phyloP scores from a whole-genome alignment of 2,329 filamentous ascomycete species.

The Fusarium falciforme region DNA sequence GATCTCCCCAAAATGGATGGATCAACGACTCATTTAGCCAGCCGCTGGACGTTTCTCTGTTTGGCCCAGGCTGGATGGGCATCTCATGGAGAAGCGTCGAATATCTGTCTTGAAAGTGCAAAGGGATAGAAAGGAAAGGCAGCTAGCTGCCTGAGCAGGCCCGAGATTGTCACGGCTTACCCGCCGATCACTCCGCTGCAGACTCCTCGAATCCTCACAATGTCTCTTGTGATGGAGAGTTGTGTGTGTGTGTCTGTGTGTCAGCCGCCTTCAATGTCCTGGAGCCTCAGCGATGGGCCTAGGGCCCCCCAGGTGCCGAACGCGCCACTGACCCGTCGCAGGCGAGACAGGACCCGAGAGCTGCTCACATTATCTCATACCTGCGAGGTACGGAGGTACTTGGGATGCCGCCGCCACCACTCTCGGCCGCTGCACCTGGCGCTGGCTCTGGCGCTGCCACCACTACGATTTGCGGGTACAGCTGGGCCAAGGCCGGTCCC shows the following conservation, averaged over 20 bases:
- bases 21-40: neutral
- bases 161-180: neutral
- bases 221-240: conserved; percentile 11
- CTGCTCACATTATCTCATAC: conserved; percentile 42
- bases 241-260: conserved; percentile 20
- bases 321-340: conserved; percentile 39
- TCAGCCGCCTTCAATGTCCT: conserved; percentile 18
- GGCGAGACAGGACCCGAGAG: conserved; percentile 24
- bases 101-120: neutral
- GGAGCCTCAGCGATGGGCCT: conserved; percentile 35
- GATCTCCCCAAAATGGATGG: neutral
- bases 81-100: neutral
- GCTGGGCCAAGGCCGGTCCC: conserved; percentile 10
- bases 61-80: neutral
- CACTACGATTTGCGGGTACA: conserved; percentile 18
- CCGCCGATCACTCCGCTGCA: conserved; percentile 7
- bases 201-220: conserved; percentile 2
- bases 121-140: neutral
- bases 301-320: conserved; percentile 39
- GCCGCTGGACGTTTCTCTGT: neutral
- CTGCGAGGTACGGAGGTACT: conserved; percentile 31
- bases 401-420: conserved; percentile 2
- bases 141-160: neutral
- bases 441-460: conserved; percentile 8
- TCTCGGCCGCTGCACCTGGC: neutral